phyloP scores from a whole-genome alignment of 202 grass and related monocot genomes.

The Eragrostis tef region DNA sequence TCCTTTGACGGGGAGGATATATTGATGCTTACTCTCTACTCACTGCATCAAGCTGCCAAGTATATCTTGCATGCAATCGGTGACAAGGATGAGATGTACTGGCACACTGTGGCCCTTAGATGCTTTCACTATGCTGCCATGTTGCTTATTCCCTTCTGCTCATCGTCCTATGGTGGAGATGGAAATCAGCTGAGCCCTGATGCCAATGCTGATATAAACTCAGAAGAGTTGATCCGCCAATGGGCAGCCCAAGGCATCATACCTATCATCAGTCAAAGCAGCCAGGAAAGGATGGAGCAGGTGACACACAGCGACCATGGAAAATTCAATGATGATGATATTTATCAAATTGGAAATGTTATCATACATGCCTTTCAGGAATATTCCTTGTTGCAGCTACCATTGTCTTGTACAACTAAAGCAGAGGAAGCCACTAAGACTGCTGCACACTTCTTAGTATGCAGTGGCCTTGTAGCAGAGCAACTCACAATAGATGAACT shows the following conservation, averaged over 20 bases:
- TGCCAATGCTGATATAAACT: not conserved
- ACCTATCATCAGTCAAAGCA: not conserved
- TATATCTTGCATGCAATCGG: not conserved
- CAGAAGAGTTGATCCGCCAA: not conserved
- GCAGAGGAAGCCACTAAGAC: not conserved
- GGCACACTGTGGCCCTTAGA: not conserved
- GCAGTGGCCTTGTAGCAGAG: not conserved
- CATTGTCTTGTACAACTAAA: not conserved
- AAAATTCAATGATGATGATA: not conserved
- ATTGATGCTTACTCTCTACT: not conserved
- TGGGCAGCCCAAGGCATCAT: conserved; percentile 16
- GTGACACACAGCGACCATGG: not conserved
- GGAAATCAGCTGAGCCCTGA: not conserved
- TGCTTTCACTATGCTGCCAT: conserved; percentile 30
- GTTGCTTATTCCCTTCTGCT: not conserved
- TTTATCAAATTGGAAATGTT: not conserved
- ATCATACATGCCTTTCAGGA: not conserved
- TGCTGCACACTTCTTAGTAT: not conserved
- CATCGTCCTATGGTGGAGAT: not conserved
- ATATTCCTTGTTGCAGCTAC: conserved; percentile 34
- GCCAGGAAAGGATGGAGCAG: not conserved
- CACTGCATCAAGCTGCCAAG: conserved; percentile 6
- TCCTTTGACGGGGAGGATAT: not conserved
- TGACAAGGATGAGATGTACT: not conserved
- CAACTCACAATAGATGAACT: not conserved